Conservation (phyloP, 2,329 filamentous ascomycete species). For the Sporothrix pseudoabietina region DNA sequence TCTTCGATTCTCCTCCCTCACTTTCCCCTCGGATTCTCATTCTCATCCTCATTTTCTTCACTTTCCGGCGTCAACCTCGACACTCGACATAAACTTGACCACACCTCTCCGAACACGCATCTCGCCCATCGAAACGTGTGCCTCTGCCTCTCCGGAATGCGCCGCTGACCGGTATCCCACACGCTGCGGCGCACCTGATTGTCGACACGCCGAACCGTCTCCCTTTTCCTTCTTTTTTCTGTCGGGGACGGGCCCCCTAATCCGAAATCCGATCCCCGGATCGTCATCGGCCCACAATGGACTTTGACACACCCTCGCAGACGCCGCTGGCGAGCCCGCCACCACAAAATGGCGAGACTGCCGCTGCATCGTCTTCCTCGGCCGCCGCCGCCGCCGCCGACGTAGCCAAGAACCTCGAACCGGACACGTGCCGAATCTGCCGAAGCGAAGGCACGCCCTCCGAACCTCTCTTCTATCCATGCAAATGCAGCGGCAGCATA, state of each 20-base stretch:
- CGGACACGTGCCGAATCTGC: constrained; percentile 95
- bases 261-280: background rate
- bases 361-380: background rate
- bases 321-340: background rate
- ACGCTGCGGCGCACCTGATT: constrained; percentile 7
- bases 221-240: background rate
- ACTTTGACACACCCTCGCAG: background rate
- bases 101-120: too few relatives aligned
- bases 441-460: constrained; percentile 79
- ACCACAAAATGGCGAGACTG: background rate
- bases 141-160: background rate
- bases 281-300: constrained; percentile 3
- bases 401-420: constrained; percentile 46
- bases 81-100: background rate
- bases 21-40: background rate
- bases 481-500: constrained; percentile 98
- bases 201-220: background rate
- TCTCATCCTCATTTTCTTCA: background rate
- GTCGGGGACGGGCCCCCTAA: constrained; percentile 18
- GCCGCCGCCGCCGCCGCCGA: background rate
- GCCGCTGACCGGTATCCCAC: background rate
- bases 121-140: too few relatives aligned
- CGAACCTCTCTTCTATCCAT: constrained; percentile 93
- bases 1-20: background rate
- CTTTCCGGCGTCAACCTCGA: background rate